Base-by-base conservation (phyloP, 1,139 yeast species). In the Waltiozyma solani region DNA sequence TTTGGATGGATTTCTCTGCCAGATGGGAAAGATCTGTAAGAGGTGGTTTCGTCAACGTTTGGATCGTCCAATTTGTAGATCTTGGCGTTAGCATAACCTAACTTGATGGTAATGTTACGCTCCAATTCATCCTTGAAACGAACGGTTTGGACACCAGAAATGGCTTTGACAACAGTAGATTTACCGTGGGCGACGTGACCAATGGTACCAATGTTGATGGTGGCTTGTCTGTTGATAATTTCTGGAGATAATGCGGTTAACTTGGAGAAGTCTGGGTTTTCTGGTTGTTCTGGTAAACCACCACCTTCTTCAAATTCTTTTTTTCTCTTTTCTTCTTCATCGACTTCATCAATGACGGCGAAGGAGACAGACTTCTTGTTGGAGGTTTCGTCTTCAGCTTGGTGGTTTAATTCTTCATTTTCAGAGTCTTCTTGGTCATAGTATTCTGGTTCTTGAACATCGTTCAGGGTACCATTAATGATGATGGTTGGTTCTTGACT, bases 161-260 rank as follows among this genome's bases (percentile, higher is more conserved):
- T 93, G 49, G 99, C 99, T 67, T 95, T 84, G 38, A 93, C 98
- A 40, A 93, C 98, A 11, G 99, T 93, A 39, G 95, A 82, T 64
- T 93, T 93, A 67, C 99, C 99, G 70, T 93, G 99, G 43, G 97
- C 98, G 55, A 93, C 99, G 64, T 91, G 98, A 46, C 98, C 98
- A 64, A 91, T 91, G 44, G 98, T 93, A 64, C 99, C 99, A 56
- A 93, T 93, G 65, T 93, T 93, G 58, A 93, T 87, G 40, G 99
- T 93, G 43, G 99, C 99, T 69, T 93, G 99, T 72, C 98, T 84
- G 63, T 86, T 87, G 65, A 91, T 91, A 59, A 91, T 91, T 56
- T 87, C 97, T 39, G 95, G 93, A 13, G 95, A 81, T 49, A 85
- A 70, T 35, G 97, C 96, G 35, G 91, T 83, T 62, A 89, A 67